Evolutionary conservation across 495 filamentous ascomycete species (phyloP), one percentile per base, ranked within the genome.

Genomic region (Aspergillus kassunensis): DNA sequence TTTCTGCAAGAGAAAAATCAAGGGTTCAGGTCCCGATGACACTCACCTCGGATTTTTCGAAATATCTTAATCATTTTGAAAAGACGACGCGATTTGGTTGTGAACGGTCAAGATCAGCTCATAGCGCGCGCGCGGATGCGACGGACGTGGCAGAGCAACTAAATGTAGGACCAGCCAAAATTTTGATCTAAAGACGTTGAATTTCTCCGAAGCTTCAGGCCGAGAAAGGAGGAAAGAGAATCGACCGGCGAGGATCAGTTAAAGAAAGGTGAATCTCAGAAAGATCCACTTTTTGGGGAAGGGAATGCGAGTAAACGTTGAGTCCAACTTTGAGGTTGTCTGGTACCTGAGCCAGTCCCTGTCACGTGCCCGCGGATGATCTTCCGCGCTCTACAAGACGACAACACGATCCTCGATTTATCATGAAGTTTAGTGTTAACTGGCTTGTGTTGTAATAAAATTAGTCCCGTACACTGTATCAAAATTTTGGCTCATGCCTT

Each of bases 31-130:
- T 5, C 2, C 15, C 2, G 3, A 23, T n/a, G n/a, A 6, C n/a
- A 55, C 41, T 20, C 36, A 76, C 73, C 73, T 69, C 72, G 70
- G 64, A 72, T 61, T 69, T 62, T 72, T n/a, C 61, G 65, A 33
- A 67, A 63, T 42, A 76, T 63, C 30, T 55, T 53, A 49, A 58
- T 61, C 73, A 76, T 76, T 41, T 40, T 70, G 60, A 11, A 24
- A 44, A 44, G 53, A 35, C 31, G 7, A 13, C 20, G 44, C 31
- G 12, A 36, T 47, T 45, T 41, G 20, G 51, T 31, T 36, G 24
- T 31, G 49, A 39, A 46, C 25, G 30, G 33, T 20, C 27, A 29
- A 53, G 33, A 27, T 44, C 41, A 57, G 55, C 43, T 53, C 61
- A 63, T 63, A 31, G 49, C 57, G 44, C 44, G 57, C 44, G 57